These are phyloP conservation scores for Centella asiatica DNA, from an alignment of 129 eudicot genomes.

Conservation along the genomic window DNA sequence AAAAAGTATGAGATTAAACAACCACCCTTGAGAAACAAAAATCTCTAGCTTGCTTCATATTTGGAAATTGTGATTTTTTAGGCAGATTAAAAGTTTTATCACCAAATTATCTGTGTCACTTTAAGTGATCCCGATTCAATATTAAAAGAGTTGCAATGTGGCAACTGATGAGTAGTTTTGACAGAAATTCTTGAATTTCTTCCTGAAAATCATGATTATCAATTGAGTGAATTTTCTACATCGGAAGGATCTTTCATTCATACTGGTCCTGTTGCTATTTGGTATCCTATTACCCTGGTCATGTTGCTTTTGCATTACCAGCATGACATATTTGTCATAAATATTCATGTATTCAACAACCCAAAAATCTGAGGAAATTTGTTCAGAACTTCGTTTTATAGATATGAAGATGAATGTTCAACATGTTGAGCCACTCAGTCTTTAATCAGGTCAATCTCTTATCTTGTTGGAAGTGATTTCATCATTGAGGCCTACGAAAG, in stretches of 20 bases:
- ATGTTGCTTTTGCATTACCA: background rate
- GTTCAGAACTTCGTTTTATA: background rate
- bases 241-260: background rate
- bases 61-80: too few species aligned
- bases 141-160: too few species aligned
- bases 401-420: background rate
- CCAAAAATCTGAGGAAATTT: background rate
- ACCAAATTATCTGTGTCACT: too few species aligned
- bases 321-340: background rate
- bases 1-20: too few species aligned
- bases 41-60: too few species aligned
- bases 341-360: background rate
- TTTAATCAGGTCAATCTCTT: conserved; percentile 1
- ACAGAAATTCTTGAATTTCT: too few species aligned
- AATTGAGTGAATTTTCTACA: background rate
- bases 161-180: too few species aligned
- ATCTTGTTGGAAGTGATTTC: conserved; percentile 8
- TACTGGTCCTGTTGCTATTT: background rate
- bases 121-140: too few species aligned
- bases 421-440: background rate
- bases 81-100: too few species aligned
- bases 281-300: background rate
- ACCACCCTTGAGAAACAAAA: too few species aligned
- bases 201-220: too few species aligned
- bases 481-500: conserved; percentile 21